These are phyloP conservation scores for Oryza nivara DNA, from an alignment of 176 grass and related monocot genomes.

Conservation along the genomic window DNA sequence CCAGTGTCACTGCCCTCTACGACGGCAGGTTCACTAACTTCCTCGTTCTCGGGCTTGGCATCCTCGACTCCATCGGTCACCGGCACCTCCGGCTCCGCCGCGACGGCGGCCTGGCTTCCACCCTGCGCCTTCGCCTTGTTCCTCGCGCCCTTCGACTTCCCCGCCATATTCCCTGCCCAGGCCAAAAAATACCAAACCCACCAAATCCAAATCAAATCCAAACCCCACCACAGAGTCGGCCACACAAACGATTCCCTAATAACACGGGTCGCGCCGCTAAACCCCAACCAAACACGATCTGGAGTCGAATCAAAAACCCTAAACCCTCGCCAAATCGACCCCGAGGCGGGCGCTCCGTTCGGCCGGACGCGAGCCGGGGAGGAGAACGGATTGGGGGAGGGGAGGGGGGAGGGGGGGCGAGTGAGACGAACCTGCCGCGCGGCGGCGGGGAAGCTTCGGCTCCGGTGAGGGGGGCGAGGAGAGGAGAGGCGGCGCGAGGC, in stretches of 20 bases:
- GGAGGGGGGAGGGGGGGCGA: too few relatives aligned
- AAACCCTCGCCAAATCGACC: slow-evolving; percentile 43
- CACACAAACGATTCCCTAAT: neutral
- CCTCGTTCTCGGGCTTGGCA: slow-evolving; percentile 46
- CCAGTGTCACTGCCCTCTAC: slow-evolving; percentile 7
- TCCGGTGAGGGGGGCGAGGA: neutral
- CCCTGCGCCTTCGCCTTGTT: slow-evolving; percentile 65
- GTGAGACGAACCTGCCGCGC: slow-evolving; percentile 36
- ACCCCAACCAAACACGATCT: slow-evolving; percentile 33
- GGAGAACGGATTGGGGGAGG: neutral
- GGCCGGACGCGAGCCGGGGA: neutral
- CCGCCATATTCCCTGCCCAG: slow-evolving; percentile 73
- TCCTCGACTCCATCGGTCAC: slow-evolving; percentile 23
- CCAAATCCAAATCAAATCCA: slow-evolving; percentile 34
- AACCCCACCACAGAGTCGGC: neutral
- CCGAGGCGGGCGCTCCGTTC: neutral
- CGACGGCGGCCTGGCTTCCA: slow-evolving; percentile 7
- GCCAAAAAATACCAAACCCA: neutral
- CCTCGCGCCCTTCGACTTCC: slow-evolving; percentile 81
- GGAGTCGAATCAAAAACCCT: slow-evolving; percentile 54
- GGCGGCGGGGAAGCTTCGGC: slow-evolving; percentile 47
- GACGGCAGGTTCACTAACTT: slow-evolving; percentile 44
- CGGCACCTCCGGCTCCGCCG: slow-evolving; percentile 40
- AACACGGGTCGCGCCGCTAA: neutral
- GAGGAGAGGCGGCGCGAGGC: slow-evolving; percentile 54